phyloP scores from a whole-genome alignment of 2,329 filamentous ascomycete species.

The Neurospora sp. region DNA sequence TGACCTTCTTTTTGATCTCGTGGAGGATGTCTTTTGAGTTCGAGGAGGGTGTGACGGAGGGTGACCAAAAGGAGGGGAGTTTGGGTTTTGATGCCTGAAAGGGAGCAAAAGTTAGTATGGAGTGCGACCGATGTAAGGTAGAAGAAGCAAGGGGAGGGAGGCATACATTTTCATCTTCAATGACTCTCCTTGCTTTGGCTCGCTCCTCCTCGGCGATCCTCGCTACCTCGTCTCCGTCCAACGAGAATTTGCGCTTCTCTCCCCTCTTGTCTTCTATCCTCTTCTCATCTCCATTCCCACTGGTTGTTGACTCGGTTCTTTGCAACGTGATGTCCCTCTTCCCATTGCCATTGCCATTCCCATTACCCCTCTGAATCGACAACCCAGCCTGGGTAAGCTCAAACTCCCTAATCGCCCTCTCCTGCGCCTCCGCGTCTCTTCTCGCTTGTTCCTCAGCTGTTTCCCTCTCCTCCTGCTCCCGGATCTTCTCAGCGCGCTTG shows the following conservation, averaged over 20 bases:
- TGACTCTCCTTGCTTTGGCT: conserved; percentile 56
- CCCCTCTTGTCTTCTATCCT: conserved; percentile 32
- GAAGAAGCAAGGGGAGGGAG: not conserved
- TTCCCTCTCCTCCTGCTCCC: conserved; percentile 53
- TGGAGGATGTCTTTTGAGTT: conserved; percentile 49
- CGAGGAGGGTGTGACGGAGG: conserved; percentile 65
- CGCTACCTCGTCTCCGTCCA: conserved; percentile 68
- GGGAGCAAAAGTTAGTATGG: conserved; percentile 2
- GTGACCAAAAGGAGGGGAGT: conserved; percentile 88
- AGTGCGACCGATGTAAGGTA: not conserved
- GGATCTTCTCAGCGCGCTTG: conserved; percentile 63
- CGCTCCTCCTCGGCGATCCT: conserved; percentile 62
- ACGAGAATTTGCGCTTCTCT: conserved; percentile 66
- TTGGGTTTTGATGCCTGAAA: conserved; percentile 50
- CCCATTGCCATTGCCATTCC: conserved; percentile 15
- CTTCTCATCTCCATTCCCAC: conserved; percentile 18
- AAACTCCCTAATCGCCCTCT: conserved; percentile 68
- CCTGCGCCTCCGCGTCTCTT: conserved; percentile 59
- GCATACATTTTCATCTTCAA: conserved; percentile 62
- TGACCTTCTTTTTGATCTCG: conserved; percentile 49
- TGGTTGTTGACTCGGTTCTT: not conserved
- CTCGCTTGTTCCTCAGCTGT: conserved; percentile 48
- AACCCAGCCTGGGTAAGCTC: conserved; percentile 73
- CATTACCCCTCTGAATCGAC: conserved; percentile 25
- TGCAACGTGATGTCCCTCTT: conserved; percentile 10